A percentile compares a stretch with the other conserved stretches of the same genome.
Conservation (phyloP, 257 asterid species). For the Primulina eburnea region DNA sequence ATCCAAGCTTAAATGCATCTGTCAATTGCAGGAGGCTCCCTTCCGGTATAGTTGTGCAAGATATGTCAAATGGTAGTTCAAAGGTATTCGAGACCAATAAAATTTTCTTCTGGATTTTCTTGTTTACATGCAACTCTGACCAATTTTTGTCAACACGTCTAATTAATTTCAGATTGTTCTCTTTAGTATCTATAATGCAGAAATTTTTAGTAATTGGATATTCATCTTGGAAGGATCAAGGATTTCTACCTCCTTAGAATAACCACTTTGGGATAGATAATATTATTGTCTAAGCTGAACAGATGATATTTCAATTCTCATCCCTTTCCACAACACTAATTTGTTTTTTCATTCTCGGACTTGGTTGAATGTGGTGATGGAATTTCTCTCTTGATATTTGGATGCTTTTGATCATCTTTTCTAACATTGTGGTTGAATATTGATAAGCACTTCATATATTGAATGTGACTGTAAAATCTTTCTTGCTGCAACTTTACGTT, state of each 20-base stretch:
- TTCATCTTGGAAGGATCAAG: background rate
- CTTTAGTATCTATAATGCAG: slow-evolving; percentile 24
- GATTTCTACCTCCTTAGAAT: slow-evolving; percentile 13
- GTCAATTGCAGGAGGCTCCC: slow-evolving; percentile 73
- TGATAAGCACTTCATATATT: background rate
- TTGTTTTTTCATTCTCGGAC: background rate
- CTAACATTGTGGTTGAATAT: background rate
- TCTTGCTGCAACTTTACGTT: background rate
- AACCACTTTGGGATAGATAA: slow-evolving; percentile 7
- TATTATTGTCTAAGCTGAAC: slow-evolving; percentile 14
- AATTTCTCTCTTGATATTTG: background rate
- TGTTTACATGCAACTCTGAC: slow-evolving; percentile 5
- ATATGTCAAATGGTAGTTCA: slow-evolving; percentile 63
- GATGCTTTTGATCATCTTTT: background rate
- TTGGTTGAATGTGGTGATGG: background rate
- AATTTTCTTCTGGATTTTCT: background rate
- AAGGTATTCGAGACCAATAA: slow-evolving; percentile 41
- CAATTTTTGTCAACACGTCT: background rate
- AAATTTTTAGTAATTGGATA: slow-evolving; percentile 20
- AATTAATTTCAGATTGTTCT: background rate
- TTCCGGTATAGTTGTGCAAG: slow-evolving; percentile 79
- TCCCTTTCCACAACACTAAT: background rate
- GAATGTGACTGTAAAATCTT: background rate
- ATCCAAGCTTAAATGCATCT: slow-evolving; percentile 27
- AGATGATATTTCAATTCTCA: slow-evolving; percentile 13